Conservation (phyloP, 2,329 filamentous ascomycete genomes). For the Fusarium floridanum region DNA sequence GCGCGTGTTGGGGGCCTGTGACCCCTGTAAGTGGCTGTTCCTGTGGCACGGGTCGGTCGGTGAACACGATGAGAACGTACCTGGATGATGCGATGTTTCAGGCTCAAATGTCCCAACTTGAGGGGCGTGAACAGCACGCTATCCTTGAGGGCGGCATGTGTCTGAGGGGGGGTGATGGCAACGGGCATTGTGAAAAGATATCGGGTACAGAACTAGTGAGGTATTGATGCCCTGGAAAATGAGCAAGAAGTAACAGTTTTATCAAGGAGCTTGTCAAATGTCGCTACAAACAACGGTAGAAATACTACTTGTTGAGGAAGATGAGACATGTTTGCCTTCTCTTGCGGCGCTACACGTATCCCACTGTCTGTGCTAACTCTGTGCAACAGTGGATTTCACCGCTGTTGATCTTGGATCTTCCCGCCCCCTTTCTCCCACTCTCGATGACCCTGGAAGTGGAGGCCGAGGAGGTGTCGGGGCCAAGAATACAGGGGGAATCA, state of each 20-base stretch:
- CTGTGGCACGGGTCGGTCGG: not conserved
- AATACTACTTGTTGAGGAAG: not conserved
- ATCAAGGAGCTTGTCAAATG: not conserved
- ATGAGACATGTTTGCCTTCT: not conserved
- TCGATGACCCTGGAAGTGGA: not conserved
- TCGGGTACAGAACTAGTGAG: conserved; percentile 54
- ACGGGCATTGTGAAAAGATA: conserved; percentile 49
- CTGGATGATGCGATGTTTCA: conserved; percentile 55
- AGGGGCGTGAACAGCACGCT: conserved; percentile 52
- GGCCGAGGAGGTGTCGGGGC: not conserved
- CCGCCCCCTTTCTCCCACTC: conserved; percentile 3
- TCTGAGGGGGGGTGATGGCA: conserved; percentile 36
- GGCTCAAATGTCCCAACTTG: conserved; percentile 49
- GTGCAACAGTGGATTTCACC: conserved; percentile 1
- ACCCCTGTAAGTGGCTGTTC: not conserved
- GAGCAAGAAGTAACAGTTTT: not conserved
- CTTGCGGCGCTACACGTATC: not conserved
- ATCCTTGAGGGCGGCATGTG: conserved; percentile 37
- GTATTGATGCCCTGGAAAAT: not conserved
- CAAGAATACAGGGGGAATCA: not conserved
- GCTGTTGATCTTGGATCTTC: conserved; percentile 1
- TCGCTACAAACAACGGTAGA: not conserved
- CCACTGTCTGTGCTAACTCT: not conserved
- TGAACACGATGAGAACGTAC: conserved; percentile 25
- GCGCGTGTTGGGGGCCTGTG: conserved; percentile 40